Evolutionary conservation across 2,329 filamentous ascomycete genomes (phyloP), one percentile per base, ranked within the genome.

Genomic region (Metarhizium humberi): DNA sequence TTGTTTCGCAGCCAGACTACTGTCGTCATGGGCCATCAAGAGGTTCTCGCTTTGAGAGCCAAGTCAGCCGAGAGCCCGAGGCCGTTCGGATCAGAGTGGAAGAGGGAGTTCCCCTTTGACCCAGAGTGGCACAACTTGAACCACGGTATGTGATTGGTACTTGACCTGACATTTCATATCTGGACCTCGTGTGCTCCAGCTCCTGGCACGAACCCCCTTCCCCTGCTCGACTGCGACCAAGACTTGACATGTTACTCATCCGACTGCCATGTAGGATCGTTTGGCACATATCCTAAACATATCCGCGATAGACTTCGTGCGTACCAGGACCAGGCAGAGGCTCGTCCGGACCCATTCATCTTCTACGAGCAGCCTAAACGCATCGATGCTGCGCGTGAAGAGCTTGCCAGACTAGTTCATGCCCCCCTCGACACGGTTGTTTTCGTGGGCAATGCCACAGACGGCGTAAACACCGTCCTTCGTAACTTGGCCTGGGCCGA

Each of bases 381-480:
- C 10, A 77, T 95, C 0, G 83, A 88, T 59, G 74, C 80, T 54
- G 82, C 85, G 79, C 84, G 87, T 34, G 59, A 79, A 79, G 85
- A 84, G 3, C 73, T 92, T 4, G 86, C 88, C 1, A 67, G 73
- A 29, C 64, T 90, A 25, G 73, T 96, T 57, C 81, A 88, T 57
- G 86, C 81, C 0, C 83, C 86, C 0, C 65, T 75, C 1, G 77
- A 85, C 10, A 83, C 85, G 10, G 74, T 88, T 43, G 90, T 95
- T 1, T 86, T 95, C 60, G 84, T 95, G 1, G 75, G 81, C 56
- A 96, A 96, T 67, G 90, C 91, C 13, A 95, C 90, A 0, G 85
- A 81, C 0, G 89, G 82, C 29, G 71, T 91, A 50, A 92, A 94
- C 71, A 88, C 84, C 0, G 81, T 95, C 5, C 78, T 96, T n/a